phyloP scores from a whole-genome alignment of 2,329 filamentous ascomycete species.

The Fusarium citri region DNA sequence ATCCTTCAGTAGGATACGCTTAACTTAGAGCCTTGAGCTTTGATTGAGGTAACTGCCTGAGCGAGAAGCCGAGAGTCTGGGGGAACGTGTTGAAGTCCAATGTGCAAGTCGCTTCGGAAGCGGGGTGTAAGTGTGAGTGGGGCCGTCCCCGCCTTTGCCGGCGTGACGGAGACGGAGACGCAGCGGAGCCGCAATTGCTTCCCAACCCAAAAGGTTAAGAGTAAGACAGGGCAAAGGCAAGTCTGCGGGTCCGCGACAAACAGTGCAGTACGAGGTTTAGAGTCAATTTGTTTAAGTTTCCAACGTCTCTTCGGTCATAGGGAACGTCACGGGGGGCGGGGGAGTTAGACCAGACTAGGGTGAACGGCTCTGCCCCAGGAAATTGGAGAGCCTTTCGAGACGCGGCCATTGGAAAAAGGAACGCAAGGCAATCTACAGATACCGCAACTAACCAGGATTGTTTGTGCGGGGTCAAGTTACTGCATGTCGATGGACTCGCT shows the following conservation, averaged over 20 bases:
- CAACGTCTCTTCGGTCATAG: slow-evolving; percentile 38
- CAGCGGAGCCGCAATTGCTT: slow-evolving; percentile 47
- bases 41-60: background rate
- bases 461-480: slow-evolving; percentile 38
- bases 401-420: background rate
- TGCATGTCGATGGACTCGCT: slow-evolving; percentile 35
- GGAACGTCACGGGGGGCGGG: slow-evolving; percentile 40
- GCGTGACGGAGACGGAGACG: slow-evolving; percentile 44
- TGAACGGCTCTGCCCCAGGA: slow-evolving; percentile 36
- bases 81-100: background rate
- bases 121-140: slow-evolving; percentile 25
- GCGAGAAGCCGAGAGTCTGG: slow-evolving; percentile 12
- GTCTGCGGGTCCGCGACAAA: slow-evolving; percentile 45
- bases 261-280: slow-evolving; percentile 7
- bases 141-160: slow-evolving; percentile 38
- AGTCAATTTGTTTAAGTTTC: background rate
- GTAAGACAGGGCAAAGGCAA: slow-evolving; percentile 7
- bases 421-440: background rate
- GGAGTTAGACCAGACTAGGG: slow-evolving; percentile 29
- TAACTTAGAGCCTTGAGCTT: background rate
- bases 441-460: background rate
- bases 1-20: background rate
- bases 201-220: background rate
- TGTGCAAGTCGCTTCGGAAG: slow-evolving; percentile 3
- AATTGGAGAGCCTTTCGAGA: slow-evolving; percentile 36